These are phyloP conservation scores for Colletotrichum sidae DNA, from an alignment of 2,329 filamentous ascomycete genomes.

Conservation along the genomic window DNA sequence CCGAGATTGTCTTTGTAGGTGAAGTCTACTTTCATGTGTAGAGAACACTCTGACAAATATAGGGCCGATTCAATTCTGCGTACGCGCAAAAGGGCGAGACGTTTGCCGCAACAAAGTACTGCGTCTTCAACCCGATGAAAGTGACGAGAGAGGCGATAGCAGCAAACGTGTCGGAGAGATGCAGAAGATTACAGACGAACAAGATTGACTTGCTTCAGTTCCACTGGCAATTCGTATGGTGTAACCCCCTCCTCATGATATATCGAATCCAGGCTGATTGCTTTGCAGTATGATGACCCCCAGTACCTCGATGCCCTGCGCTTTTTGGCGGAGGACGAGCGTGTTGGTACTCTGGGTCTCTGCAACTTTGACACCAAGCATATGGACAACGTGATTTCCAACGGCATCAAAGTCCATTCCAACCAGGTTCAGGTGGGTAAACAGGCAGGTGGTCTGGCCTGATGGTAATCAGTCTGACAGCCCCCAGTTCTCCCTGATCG, in stretches of 20 bases:
- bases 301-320: conserved; percentile 28
- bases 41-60: conserved; percentile 30
- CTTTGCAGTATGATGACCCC: conserved; percentile 15
- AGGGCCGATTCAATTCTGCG: conserved; percentile 48
- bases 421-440: conserved; percentile 31
- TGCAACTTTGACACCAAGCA: conserved; percentile 33
- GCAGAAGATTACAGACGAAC: conserved; percentile 44
- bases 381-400: background rate
- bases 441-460: background rate
- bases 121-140: conserved; percentile 46
- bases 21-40: background rate
- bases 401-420: conserved; percentile 9
- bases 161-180: conserved; percentile 47
- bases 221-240: conserved; percentile 50
- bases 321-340: conserved; percentile 11
- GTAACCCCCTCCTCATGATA: fast-evolving
- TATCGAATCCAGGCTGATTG: background rate
- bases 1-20: conserved; percentile 39
- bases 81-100: conserved; percentile 40
- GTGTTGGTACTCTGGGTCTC: conserved; percentile 12
- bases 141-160: conserved; percentile 45
- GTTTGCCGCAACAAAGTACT: conserved; percentile 51
- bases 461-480: background rate
- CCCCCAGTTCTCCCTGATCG: conserved; percentile 22
- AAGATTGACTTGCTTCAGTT: conserved; percentile 50